Evolutionary conservation across 139 green algal species (phyloP).

Genomic region (Chlorella vulgaris): DNA sequence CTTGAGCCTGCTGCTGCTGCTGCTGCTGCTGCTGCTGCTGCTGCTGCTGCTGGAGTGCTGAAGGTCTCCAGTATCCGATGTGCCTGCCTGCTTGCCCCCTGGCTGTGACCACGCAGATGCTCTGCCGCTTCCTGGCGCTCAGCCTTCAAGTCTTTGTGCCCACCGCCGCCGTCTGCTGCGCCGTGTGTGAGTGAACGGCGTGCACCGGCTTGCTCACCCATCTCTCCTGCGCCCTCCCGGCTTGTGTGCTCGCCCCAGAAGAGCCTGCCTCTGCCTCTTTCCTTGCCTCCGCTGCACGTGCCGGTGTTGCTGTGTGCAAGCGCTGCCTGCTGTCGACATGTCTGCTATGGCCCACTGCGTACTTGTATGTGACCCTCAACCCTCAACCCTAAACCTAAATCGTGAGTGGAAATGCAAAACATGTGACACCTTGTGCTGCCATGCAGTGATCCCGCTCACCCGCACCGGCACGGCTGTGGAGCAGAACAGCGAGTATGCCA

Average conservation of each 20-base stretch:
- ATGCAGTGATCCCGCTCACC: constrained; percentile 21
- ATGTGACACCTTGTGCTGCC: background rate
- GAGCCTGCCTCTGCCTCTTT: no score
- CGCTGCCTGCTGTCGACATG: no score
- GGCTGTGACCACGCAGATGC: background rate
- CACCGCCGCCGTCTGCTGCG: constrained; percentile 1
- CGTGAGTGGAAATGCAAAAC: background rate
- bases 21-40: background rate
- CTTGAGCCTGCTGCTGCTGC: no score
- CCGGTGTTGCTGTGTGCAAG: no score
- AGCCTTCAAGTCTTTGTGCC: constrained; percentile 7
- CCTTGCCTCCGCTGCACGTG: no score
- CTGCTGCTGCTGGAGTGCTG: background rate
- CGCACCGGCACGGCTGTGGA: background rate
- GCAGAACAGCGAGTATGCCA: background rate
- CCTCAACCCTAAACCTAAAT: background rate
- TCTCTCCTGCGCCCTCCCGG: background rate
- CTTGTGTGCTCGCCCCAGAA: background rate
- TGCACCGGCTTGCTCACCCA: background rate
- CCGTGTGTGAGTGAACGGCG: background rate
- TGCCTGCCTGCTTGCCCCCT: background rate
- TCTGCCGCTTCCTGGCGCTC: background rate
- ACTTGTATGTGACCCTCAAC: background rate
- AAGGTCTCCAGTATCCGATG: background rate
- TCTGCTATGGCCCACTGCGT: no score